phyloP scores from a whole-genome alignment of 441 rosid genomes.

The Sinapis alba region DNA sequence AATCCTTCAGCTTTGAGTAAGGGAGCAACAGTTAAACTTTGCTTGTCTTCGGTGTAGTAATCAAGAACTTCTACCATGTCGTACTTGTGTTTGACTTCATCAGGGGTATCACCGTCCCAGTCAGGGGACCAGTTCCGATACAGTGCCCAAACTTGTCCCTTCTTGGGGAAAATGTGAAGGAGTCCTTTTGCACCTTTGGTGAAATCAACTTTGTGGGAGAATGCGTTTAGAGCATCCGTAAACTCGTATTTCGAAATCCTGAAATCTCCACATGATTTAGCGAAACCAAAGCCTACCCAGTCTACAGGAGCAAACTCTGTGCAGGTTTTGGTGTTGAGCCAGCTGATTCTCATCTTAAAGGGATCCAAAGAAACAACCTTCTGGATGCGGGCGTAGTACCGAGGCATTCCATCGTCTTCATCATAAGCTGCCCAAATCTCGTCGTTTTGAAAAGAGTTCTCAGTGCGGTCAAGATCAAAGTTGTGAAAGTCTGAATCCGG shows the following conservation, averaged over 20 bases:
- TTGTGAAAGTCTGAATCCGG: constrained; percentile 95
- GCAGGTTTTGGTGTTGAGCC: constrained; percentile 84
- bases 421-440: constrained; percentile 98
- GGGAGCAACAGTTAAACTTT: constrained; percentile 55
- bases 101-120: constrained; percentile 72
- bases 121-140: constrained; percentile 89
- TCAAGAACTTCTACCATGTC: constrained; percentile 95
- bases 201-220: constrained; percentile 85
- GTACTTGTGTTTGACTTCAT: constrained; percentile 71
- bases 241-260: constrained; percentile 63
- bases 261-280: constrained; percentile 91
- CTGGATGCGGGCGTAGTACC: constrained; percentile 86
- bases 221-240: constrained; percentile 59
- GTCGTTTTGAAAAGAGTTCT: constrained; percentile 65
- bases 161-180: constrained; percentile 67
- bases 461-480: constrained; percentile 79
- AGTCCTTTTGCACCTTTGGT: constrained; percentile 73
- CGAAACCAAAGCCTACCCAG: constrained; percentile 86
- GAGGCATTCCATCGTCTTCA: constrained; percentile 91
- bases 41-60: constrained; percentile 59
- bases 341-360: constrained; percentile 81
- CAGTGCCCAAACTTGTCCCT: constrained; percentile 93
- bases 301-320: constrained; percentile 66
- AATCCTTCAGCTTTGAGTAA: constrained; percentile 77
- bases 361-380: constrained; percentile 74